Evolutionary conservation across 805 yeast species (phyloP).

Genomic region (Kuraishia floccosa): DNA sequence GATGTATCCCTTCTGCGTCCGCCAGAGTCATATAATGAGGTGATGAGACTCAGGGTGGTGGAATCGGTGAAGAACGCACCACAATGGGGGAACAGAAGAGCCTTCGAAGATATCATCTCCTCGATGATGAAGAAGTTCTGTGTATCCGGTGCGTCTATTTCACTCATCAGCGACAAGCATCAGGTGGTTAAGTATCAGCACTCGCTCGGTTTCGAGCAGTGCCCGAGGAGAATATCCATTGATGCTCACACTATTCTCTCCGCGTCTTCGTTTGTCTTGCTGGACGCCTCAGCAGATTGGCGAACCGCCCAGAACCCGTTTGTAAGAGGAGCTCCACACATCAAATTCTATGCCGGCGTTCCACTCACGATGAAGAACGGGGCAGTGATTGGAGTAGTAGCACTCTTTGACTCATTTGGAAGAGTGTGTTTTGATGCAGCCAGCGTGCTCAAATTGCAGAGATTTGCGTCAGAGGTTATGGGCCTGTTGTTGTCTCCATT

Average conservation of each 20-base stretch:
- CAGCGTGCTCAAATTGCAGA: constrained; percentile 22
- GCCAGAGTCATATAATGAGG: constrained; percentile 47
- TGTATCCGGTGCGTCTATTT: constrained; percentile 44
- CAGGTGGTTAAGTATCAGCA: constrained; percentile 40
- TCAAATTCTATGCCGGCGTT: constrained; percentile 56
- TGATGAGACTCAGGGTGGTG: constrained; percentile 29
- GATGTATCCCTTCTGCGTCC: constrained; percentile 40
- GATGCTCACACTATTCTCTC: constrained; percentile 66
- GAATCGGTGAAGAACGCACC: constrained; percentile 23
- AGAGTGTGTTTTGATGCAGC: constrained; percentile 23
- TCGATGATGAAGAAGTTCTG: constrained; percentile 28
- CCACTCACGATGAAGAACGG: constrained; percentile 33
- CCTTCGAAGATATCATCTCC: constrained; percentile 26
- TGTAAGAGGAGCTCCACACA: constrained; percentile 47
- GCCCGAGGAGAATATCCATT: constrained; percentile 44
- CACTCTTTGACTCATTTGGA: constrained; percentile 43
- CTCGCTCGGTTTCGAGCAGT: constrained; percentile 33
- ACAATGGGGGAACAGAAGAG: constrained; percentile 35
- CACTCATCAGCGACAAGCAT: constrained; percentile 36
- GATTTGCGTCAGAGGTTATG: constrained; percentile 29
- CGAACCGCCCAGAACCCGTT: constrained; percentile 51
- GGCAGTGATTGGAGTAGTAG: constrained; percentile 41
- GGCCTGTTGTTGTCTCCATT: constrained; percentile 24
- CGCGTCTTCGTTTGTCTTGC: constrained; percentile 35
- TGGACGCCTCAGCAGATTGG: constrained; percentile 64